Evolutionary conservation across 139 green algal species (phyloP), one percentile per base, ranked within the genome.

Genomic region (Edaphochlamys debaryana): DNA sequence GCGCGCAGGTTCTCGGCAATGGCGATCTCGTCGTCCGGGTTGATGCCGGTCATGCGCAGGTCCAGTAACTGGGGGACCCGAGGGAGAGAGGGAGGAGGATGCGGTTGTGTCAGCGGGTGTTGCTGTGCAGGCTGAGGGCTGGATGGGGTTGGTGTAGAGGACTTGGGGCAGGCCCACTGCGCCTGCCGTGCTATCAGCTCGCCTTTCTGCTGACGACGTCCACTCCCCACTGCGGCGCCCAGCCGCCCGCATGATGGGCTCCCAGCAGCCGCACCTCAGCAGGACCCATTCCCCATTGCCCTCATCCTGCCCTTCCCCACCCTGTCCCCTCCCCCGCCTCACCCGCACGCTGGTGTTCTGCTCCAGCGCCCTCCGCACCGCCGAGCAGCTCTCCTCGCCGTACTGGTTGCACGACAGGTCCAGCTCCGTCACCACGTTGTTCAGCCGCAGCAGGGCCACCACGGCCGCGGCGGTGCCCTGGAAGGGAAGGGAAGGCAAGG

Each of bases 351-450:
- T 52, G 1, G 69, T 54, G 72, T 89, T 89, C 72, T 89, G 85
- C 71, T 89, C 85, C 48, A 89, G 50, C 71, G 85, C 85, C 20
- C 56, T 66, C 42, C 69, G 58, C 42, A 84, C 34, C 23, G 52
- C 37, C 56, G 72, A 37, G 48, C 70, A 84, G n/a, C 71, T 84
- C 7, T 86, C 81, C 54, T 72, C 48, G 32, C 88, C 86, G 50
- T 89, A 85, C 25, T 52, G 42, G 72, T 96, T 96, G 80, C 89
- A 87, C 22, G 77, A 90, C n/a, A 94, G 25, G 67, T 95, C 91
- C 37, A 96, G 36, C 79, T 94, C 77, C 36, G 34, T 79, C 17
- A 96, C 66, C 2, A 69, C 88, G 30, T 41, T 80, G 68, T 92
- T 94, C 29, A 85, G 63, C 27, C 85, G 76, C 68, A 96, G 50